A percentile compares a stretch with the other conserved stretches of the same genome.
phyloP scores from a whole-genome alignment of 2,329 filamentous ascomycete genomes.

The Drechslera avenae region DNA sequence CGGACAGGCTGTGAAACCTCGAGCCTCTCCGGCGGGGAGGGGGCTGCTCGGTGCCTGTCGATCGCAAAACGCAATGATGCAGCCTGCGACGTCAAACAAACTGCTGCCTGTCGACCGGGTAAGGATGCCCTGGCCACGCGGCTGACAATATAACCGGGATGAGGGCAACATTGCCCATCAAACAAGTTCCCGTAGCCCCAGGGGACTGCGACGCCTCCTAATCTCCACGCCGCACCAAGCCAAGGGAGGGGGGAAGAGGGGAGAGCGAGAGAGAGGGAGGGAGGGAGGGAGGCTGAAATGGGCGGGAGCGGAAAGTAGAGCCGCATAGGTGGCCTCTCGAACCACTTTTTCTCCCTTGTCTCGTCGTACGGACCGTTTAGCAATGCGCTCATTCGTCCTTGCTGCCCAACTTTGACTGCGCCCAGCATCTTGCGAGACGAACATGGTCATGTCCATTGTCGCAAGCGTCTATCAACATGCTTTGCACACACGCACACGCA shows the following conservation, averaged over 20 bases:
- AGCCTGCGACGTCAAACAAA: slow-evolving; percentile 12
- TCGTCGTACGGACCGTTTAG: no score
- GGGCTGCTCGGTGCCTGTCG: slow-evolving; percentile 17
- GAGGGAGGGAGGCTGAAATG: slow-evolving; percentile 22
- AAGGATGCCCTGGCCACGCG: slow-evolving; percentile 14
- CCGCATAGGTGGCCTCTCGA: slow-evolving; percentile 23
- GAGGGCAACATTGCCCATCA: slow-evolving; percentile 7
- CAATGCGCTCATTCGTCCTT: no score
- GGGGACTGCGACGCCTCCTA: slow-evolving; percentile 24
- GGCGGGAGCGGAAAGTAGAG: slow-evolving; percentile 25
- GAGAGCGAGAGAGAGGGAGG: slow-evolving; percentile 2
- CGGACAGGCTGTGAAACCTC: no score
- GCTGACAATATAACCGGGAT: slow-evolving; percentile 2
- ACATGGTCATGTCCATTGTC: no score
- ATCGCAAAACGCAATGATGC: slow-evolving; percentile 21
- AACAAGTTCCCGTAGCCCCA: slow-evolving; percentile 16
- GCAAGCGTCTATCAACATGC: no score
- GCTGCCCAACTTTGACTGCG: no score
- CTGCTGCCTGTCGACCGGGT: slow-evolving; percentile 18
- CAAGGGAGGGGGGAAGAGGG: slow-evolving; percentile 3
- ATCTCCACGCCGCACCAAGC: slow-evolving; percentile 13
- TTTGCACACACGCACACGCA: no score
- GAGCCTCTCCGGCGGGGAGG: no score
- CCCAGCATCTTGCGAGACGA: no score
- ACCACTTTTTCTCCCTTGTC: not conserved